Evolutionary conservation across 164 flowering plant genomes (phyloP).

Genomic region (Aristolochia contorta): DNA sequence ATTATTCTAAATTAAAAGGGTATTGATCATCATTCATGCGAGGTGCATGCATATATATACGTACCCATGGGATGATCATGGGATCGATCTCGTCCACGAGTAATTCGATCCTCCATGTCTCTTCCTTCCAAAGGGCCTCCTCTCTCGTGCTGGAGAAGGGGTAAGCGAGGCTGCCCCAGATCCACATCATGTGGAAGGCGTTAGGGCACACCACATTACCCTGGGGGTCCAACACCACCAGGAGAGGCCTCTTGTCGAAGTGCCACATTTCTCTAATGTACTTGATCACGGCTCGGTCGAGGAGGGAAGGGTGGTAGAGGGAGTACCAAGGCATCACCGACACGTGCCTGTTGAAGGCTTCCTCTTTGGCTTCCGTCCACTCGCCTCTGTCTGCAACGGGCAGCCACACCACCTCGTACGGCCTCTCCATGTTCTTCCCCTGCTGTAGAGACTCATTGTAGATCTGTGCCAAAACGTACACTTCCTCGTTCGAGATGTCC

Average conservation of each 20-base stretch:
- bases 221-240: slow-evolving; percentile 28
- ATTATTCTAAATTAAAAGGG: too few species aligned
- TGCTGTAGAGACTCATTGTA: slow-evolving; percentile 43
- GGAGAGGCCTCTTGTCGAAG: slow-evolving; percentile 20
- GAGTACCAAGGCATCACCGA: slow-evolving; percentile 60
- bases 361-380: slow-evolving; percentile 32
- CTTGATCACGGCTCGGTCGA: slow-evolving; percentile 29
- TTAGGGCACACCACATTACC: slow-evolving; percentile 19
- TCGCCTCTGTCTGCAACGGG: slow-evolving; percentile 47
- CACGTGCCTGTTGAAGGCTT: slow-evolving; percentile 22
- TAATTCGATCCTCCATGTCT: slow-evolving; percentile 27
- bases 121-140: slow-evolving; percentile 23
- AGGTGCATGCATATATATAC: slow-evolving; percentile 11
- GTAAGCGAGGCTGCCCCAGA: slow-evolving; percentile 32
- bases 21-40: too few species aligned
- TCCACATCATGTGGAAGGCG: slow-evolving; percentile 31
- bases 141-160: slow-evolving; percentile 28
- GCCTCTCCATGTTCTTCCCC: slow-evolving; percentile 37
- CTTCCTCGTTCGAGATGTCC: slow-evolving; percentile 48
- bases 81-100: slow-evolving; percentile 26
- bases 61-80: slow-evolving; percentile 23
- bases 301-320: slow-evolving; percentile 33
- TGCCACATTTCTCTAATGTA: slow-evolving; percentile 18
- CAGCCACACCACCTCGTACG: slow-evolving; percentile 78
- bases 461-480: slow-evolving; percentile 42